Evolutionary conservation across 192 early-diverging fungal genomes (phyloP).

Genomic region (Phlyctochytrium bullatum): DNA sequence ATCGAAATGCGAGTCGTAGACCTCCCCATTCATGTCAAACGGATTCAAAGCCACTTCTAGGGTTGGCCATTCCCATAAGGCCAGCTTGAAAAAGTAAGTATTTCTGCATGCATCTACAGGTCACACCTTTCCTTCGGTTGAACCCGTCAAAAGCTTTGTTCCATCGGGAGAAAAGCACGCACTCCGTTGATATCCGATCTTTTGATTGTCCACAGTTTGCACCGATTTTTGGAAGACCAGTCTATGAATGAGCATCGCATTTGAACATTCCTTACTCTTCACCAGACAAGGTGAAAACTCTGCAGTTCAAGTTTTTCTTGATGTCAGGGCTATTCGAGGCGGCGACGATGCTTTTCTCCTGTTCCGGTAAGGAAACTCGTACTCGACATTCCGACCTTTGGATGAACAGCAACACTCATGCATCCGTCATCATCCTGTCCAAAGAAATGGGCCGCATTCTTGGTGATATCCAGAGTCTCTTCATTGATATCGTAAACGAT

Average conservation of each 20-base stretch:
- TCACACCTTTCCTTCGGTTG: constrained; percentile 67
- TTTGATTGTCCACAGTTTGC: constrained; percentile 6
- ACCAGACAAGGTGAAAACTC: constrained; percentile 65
- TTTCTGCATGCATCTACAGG: neutral
- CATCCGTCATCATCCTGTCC: constrained; percentile 75
- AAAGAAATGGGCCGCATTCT: constrained; percentile 35
- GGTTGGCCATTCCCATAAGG: constrained; percentile 63
- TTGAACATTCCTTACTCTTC: constrained; percentile 37
- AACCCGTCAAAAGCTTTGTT: constrained; percentile 59
- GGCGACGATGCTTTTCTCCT: constrained; percentile 60
- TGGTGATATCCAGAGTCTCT: constrained; percentile 28
- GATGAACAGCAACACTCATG: constrained; percentile 76
- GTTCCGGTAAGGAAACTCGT: constrained; percentile 2
- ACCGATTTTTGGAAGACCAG: constrained; percentile 19
- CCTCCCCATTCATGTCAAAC: constrained; percentile 56
- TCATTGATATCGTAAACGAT: constrained; percentile 38
- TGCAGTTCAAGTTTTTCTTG: constrained; percentile 71
- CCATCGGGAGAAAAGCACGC: constrained; percentile 68
- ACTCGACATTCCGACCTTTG: constrained; percentile 52
- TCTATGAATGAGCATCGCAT: neutral
- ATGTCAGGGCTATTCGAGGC: constrained; percentile 70
- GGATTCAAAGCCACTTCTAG: constrained; percentile 45
- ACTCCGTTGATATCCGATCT: constrained; percentile 44
- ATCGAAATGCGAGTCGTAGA: constrained; percentile 69
- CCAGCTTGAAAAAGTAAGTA: constrained; percentile 23